A percentile compares a stretch with the other conserved stretches of the same genome.
phyloP scores from a whole-genome alignment of 805 yeast species.

The Wickerhamomyces bisporus region DNA sequence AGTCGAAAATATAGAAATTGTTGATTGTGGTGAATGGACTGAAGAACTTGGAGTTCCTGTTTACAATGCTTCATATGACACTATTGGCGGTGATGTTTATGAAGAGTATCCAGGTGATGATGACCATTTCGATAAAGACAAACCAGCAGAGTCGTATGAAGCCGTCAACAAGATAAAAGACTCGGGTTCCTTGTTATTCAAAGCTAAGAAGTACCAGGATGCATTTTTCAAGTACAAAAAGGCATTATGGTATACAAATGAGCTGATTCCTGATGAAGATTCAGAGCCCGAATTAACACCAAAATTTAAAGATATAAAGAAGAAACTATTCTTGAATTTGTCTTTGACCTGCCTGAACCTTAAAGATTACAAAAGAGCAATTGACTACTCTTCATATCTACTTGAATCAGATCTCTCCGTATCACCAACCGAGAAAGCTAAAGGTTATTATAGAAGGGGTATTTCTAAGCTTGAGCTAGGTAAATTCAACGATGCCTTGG shows the following conservation, averaged over 20 bases:
- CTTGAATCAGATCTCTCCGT: conserved; percentile 41
- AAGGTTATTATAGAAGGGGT: conserved; percentile 56
- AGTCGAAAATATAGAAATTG: conserved; percentile 39
- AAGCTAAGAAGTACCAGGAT: conserved; percentile 42
- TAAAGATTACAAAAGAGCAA: conserved; percentile 41
- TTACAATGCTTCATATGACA: conserved; percentile 54
- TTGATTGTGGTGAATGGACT: conserved; percentile 60
- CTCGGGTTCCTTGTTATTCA: conserved; percentile 59
- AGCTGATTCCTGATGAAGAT: conserved; percentile 65
- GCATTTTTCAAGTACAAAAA: conserved; percentile 63
- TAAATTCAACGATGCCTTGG: conserved; percentile 45
- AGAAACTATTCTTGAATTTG: conserved; percentile 43
- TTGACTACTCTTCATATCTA: conserved; percentile 50
- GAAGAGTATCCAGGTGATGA: conserved; percentile 82
- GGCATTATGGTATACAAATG: conserved; percentile 64
- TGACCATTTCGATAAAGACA: conserved; percentile 49
- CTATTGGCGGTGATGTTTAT: conserved; percentile 62
- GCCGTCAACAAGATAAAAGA: conserved; percentile 57
- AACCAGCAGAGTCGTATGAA: conserved; percentile 42
- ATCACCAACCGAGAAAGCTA: conserved; percentile 42
- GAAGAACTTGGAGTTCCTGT: conserved; percentile 50
- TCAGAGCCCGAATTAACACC: conserved; percentile 45
- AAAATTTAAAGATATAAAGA: conserved; percentile 43
- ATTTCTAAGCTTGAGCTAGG: conserved; percentile 37
- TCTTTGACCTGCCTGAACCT: conserved; percentile 49